Percentiles rank a stretch among this genome's conserved stretches.
Conservation (phyloP, 371 early-diverging fungal genomes). For the Massospora cicadina region DNA sequence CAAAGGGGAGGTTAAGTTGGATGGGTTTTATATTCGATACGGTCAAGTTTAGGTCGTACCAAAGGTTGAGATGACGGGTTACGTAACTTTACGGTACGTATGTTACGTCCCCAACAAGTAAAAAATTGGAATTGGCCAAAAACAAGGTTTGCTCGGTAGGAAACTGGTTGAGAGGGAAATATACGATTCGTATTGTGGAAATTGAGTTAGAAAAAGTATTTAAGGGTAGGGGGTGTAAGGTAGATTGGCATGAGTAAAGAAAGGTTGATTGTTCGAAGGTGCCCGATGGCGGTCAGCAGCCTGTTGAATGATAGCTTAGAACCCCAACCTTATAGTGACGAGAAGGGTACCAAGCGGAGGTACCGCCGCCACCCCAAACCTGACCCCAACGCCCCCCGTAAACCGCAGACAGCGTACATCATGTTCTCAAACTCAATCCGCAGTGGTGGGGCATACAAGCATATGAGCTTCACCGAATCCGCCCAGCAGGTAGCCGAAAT, state of each 20-base stretch:
- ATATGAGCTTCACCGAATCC: conserved; percentile 26
- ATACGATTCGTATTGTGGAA: neutral
- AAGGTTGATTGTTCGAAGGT: neutral
- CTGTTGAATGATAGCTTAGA: neutral
- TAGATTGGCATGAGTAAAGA: neutral
- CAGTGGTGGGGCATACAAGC: conserved; percentile 22
- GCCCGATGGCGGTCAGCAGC: neutral
- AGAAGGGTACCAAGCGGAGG: conserved; percentile 18
- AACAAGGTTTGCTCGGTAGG: neutral
- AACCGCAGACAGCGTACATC: conserved; percentile 35
- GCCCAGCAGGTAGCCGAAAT: conserved; percentile 30
- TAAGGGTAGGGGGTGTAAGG: neutral
- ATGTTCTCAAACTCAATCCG: conserved; percentile 30
- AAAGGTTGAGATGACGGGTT: too few relatives aligned
- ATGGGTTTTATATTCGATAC: too few relatives aligned
- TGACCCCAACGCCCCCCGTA: conserved; percentile 28
- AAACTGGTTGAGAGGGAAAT: neutral
- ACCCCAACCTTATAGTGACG: neutral
- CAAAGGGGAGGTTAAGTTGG: too few relatives aligned
- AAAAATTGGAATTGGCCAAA: too few relatives aligned
- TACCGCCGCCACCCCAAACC: conserved; percentile 30
- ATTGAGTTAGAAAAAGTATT: neutral
- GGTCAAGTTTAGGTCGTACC: too few relatives aligned
- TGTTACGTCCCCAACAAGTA: too few relatives aligned
- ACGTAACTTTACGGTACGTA: too few relatives aligned